Base-by-base conservation (phyloP, 768 basidiomycete genomes). In the Pleurotus salmoneostramineus region DNA sequence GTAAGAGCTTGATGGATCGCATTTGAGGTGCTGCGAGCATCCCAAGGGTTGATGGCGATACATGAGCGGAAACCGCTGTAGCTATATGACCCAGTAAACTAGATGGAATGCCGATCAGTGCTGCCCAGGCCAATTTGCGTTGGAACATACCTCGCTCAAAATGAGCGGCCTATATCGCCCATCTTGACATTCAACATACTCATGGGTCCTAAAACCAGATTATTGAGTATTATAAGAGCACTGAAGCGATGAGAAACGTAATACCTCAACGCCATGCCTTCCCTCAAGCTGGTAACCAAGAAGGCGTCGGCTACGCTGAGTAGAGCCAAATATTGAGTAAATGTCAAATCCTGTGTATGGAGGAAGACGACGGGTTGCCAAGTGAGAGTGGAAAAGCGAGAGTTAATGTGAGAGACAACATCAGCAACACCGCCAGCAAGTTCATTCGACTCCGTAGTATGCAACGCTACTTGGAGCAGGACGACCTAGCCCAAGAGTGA, bases 321-420 rank as follows among this genome's bases (percentile, higher is more conserved):
- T 37, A 95, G 73, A 6, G 89, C 92, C 17, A 95, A 77, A 67
- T 95, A 95, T 66, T 93, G 91, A 62, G 80, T 84, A 68, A 94
- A 94, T 15, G 89, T 93, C 57, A 93, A 72, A 62, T 93, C 92
- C 61, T 89, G 85, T 0, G 88, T 92, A 66, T 93, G 89, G 50
- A 94, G 71, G 73, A 94, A 93, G 31, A 93, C 88, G 47, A 93
- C 81, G 8, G 93, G 93, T 63, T 93, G 92, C 67, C 93, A 94
- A 0, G 92, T 93, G 52, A 94, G 76, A 1, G 86, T 90, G 12
- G 89, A 91, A 75, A 89, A 95, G 4, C 84, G 79, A 4, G 88
- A 85, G 69, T 94, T 94, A 72, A 95, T 85, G 35, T 88, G 84
- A 0, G 91, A 82, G 54, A 94, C 88, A 21, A 85, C 73, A 61